Evolutionary conservation across 768 basidiomycete species (phyloP), one percentile per base, ranked within the genome.

Genomic region (Phallus indusiatus): DNA sequence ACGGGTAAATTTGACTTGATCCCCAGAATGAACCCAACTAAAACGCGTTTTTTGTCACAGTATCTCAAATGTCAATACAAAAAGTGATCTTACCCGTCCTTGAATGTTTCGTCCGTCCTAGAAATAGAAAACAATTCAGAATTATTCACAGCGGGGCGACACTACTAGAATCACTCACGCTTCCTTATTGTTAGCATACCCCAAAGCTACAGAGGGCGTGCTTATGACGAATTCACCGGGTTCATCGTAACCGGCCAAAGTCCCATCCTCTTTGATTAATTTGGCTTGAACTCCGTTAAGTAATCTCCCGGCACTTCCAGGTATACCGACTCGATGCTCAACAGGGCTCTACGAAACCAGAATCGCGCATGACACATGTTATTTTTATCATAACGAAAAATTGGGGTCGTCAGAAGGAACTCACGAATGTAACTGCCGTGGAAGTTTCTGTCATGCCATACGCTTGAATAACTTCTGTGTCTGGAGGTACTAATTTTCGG

Each of bases 391-490:
- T n/a, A n/a, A 5, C 4, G 6, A 17, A 49, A 18, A 42, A 20
- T n/a, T n/a, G 5, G 35, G 20, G 80, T 67, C 59, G 77, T 79
- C 34, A 70, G 65, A 3, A 74, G 72, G 6, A 78, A 71, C 16
- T 79, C 70, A 77, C 79, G 71, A 81, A 76, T 14, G 75, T 67
- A 7, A 78, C 73, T 8, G 78, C 74, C 0, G 83, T 82, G 58
- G 76, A 75, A 0, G 80, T 76, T 66, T 88, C 86, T 0, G 86
- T 88, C 80, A 85, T 78, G 5, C 86, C 82, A 60, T 83, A 84
- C 5, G 77, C 78, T 67, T 85, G 82, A 0, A 81, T 81, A 42
- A 82, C 78, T 50, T 59, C 57, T 4, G 55, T 49, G 16, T 60
- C 46, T 17, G 65, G 65, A 24, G 65, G 35, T 16, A 65, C 55